A percentile compares a stretch with the other conserved stretches of the same genome.
Conservation (phyloP, 129 eudicot species). For the Ambrosia trifida region DNA sequence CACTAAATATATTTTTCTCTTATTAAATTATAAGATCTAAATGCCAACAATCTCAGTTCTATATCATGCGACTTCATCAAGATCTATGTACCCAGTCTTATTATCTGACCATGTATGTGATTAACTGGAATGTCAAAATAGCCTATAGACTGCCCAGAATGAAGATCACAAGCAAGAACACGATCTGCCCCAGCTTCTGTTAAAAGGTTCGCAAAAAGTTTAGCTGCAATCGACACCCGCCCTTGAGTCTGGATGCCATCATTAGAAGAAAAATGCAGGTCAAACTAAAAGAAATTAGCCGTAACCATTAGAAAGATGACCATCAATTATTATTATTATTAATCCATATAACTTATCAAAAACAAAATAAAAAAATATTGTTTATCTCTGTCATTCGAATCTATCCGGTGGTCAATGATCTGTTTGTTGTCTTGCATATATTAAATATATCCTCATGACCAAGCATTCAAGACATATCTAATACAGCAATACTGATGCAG, state of each 20-base stretch:
- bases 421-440: too few relatives aligned
- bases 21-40: background rate
- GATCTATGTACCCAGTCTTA: background rate
- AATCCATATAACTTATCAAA: too few relatives aligned
- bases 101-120: slow-evolving; percentile 96
- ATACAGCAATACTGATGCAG: too few relatives aligned
- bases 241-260: slow-evolving; percentile 82
- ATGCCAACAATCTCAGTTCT: background rate
- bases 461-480: too few relatives aligned
- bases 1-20: background rate
- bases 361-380: too few relatives aligned
- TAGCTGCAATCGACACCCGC: slow-evolving; percentile 97
- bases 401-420: too few relatives aligned
- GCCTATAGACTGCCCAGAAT: slow-evolving; percentile 97
- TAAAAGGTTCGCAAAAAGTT: slow-evolving; percentile 90
- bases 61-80: slow-evolving; percentile 11
- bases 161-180: slow-evolving; percentile 96
- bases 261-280: slow-evolving; percentile 7
- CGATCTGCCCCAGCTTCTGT: slow-evolving; percentile 98
- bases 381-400: too few relatives aligned
- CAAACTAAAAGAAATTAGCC: too few relatives aligned
- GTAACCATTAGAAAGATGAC: too few relatives aligned
- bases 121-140: slow-evolving; percentile 98
- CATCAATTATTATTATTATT: too few relatives aligned
- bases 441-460: too few relatives aligned